Conservation (phyloP, 495 filamentous ascomycete species). For the Mytilinidion resinicola region DNA sequence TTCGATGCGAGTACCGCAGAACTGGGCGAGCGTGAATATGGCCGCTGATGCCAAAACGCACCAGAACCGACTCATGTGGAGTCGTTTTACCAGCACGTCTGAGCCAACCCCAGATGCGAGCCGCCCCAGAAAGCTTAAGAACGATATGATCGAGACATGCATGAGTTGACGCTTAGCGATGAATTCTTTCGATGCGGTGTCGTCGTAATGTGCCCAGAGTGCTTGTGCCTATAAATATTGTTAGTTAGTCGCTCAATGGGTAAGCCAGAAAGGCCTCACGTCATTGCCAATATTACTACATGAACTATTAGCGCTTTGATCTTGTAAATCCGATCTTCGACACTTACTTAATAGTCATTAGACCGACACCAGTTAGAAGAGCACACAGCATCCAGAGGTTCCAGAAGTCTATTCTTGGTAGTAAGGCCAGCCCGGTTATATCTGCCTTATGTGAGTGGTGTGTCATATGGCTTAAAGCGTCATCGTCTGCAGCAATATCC, state of each 20-base stretch:
- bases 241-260: background rate
- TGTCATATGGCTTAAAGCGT: constrained; percentile 42
- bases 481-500: constrained; percentile 43
- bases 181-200: constrained; percentile 62
- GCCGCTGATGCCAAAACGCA: constrained; percentile 69
- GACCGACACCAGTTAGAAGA: constrained; percentile 79
- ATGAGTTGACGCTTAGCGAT: constrained; percentile 78
- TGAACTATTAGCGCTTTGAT: constrained; percentile 1
- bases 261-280: constrained; percentile 33
- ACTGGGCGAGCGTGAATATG: constrained; percentile 75
- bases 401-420: constrained; percentile 80
- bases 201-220: constrained; percentile 78
- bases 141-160: constrained; percentile 88
- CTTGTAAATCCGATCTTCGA: background rate
- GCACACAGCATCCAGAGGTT: constrained; percentile 80
- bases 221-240: constrained; percentile 39
- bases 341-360: constrained; percentile 98
- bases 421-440: constrained; percentile 77
- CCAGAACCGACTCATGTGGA: constrained; percentile 80
- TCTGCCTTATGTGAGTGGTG: constrained; percentile 69
- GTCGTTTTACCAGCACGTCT: constrained; percentile 74
- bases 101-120: constrained; percentile 80
- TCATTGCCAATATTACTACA: constrained; percentile 91
- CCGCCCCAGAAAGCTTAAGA: constrained; percentile 76
- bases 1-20: constrained; percentile 68